phyloP scores from a whole-genome alignment of 371 early-diverging fungal genomes.

The Basidiobolus meristosporus region DNA sequence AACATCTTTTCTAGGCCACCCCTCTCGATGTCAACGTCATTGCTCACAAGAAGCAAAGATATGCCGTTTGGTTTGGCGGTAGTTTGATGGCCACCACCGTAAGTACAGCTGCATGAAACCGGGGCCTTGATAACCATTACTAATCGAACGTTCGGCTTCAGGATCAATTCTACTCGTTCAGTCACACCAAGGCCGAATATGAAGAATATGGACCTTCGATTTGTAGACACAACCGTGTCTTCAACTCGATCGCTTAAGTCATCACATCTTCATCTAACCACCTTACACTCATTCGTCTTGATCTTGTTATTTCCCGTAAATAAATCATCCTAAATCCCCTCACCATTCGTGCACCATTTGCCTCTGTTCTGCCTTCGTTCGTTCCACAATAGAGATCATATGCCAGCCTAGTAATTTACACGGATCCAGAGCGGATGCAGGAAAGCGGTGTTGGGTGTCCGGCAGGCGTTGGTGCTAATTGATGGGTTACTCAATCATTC shows the following conservation, averaged over 20 bases:
- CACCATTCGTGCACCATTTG: no score
- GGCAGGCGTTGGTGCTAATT: no score
- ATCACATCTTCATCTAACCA: no score
- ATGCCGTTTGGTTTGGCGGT: conserved; percentile 97
- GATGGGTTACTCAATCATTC: no score
- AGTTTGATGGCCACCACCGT: conserved; percentile 83
- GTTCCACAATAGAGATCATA: no score
- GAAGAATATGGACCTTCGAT: conserved; percentile 95
- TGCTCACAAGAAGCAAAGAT: conserved; percentile 92
- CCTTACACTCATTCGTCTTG: no score
- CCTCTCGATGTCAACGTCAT: conserved; percentile 92
- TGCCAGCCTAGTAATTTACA: no score
- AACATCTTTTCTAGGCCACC: conserved; percentile 25
- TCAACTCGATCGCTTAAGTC: conserved; percentile 22
- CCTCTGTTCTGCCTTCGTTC: no score
- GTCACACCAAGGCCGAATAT: conserved; percentile 95
- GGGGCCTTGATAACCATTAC: neutral
- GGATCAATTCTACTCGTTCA: conserved; percentile 78
- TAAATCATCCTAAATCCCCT: no score
- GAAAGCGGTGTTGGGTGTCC: no score
- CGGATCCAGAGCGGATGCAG: no score
- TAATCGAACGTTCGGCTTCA: conserved; percentile 4
- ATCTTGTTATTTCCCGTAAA: no score
- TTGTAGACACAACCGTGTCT: conserved; percentile 85
- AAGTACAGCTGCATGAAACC: conserved; percentile 6